Percentiles rank a stretch among this genome's conserved stretches.
These are phyloP conservation scores for Yamadazyma endophytica DNA, from an alignment of 805 yeast species.

Conservation along the genomic window DNA sequence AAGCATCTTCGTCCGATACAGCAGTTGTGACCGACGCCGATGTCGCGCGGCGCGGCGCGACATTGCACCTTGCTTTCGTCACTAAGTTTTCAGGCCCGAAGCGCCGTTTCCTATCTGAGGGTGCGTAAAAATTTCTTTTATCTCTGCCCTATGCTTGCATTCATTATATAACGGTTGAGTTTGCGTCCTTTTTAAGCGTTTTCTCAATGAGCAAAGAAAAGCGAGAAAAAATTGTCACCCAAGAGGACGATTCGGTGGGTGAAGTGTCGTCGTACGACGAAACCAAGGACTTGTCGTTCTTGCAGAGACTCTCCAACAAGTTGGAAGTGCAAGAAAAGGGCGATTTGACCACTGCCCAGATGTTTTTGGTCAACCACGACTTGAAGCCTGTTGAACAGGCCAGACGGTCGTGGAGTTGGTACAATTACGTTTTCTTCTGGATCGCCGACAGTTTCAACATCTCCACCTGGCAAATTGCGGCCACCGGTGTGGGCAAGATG, in stretches of 20 bases:
- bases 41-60: too few relatives aligned
- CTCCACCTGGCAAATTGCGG: constrained; percentile 85
- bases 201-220: too few relatives aligned
- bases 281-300: constrained; percentile 8
- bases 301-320: constrained; percentile 8
- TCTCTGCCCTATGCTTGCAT: too few relatives aligned
- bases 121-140: neutral
- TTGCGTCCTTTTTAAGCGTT: too few relatives aligned
- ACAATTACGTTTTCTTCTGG: constrained; percentile 78
- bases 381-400: constrained; percentile 71
- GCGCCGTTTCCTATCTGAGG: too few relatives aligned
- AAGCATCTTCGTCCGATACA: too few relatives aligned
- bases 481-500: constrained; percentile 69
- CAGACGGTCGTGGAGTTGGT: constrained; percentile 85
- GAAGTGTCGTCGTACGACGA: constrained; percentile 10
- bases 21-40: too few relatives aligned
- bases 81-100: too few relatives aligned
- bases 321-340: constrained; percentile 32
- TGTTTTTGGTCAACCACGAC: constrained; percentile 71
- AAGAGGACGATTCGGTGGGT: constrained; percentile 9
- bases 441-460: constrained; percentile 85
- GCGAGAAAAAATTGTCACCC: too few relatives aligned
- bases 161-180: too few relatives aligned
- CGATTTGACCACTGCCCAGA: constrained; percentile 51
- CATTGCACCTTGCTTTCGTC: too few relatives aligned